Evolutionary conservation across 768 basidiomycete genomes (phyloP).

Genomic region (Phanerochaete carnosa): DNA sequence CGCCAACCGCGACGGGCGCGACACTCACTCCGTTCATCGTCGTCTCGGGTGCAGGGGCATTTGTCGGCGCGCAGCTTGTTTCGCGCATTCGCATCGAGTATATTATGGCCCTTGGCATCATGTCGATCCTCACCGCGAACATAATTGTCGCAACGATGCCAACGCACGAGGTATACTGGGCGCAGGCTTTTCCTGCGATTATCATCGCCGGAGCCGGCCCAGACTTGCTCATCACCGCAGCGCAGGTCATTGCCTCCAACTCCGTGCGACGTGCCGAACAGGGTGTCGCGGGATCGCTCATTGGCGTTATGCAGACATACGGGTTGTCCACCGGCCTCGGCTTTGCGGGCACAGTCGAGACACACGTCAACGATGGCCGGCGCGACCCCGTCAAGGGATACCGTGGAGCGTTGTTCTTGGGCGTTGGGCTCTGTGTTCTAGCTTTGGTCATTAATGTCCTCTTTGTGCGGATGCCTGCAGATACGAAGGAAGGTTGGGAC

Average conservation of each 20-base stretch:
- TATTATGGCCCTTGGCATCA: constrained; percentile 1
- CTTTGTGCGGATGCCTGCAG: constrained; percentile 5
- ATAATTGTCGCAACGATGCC: constrained; percentile 9
- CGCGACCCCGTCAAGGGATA: constrained; percentile 5
- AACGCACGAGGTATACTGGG: constrained; percentile 8
- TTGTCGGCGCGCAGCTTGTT: constrained; percentile 2
- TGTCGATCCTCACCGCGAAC: background rate
- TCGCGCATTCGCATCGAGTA: background rate
- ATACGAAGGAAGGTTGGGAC: constrained; percentile 10
- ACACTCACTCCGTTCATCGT: background rate
- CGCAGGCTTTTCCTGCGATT: background rate
- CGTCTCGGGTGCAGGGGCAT: background rate
- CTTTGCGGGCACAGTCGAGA: constrained; percentile 13
- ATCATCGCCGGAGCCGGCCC: constrained; percentile 2
- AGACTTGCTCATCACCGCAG: constrained; percentile 1
- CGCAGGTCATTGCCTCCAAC: constrained; percentile 4
- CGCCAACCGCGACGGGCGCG: background rate
- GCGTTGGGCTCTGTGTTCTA: constrained; percentile 7
- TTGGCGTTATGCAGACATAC: constrained; percentile 11
- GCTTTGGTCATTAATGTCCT: constrained; percentile 2
- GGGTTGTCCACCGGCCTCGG: constrained; percentile 10
- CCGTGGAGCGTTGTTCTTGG: constrained; percentile 8
- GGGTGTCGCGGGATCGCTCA: constrained; percentile 9
- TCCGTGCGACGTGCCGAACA: constrained; percentile 4
- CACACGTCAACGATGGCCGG: constrained; percentile 8